Conservation (phyloP, 1,284 basidiomycete genomes). For the Trichosporon faecale region DNA sequence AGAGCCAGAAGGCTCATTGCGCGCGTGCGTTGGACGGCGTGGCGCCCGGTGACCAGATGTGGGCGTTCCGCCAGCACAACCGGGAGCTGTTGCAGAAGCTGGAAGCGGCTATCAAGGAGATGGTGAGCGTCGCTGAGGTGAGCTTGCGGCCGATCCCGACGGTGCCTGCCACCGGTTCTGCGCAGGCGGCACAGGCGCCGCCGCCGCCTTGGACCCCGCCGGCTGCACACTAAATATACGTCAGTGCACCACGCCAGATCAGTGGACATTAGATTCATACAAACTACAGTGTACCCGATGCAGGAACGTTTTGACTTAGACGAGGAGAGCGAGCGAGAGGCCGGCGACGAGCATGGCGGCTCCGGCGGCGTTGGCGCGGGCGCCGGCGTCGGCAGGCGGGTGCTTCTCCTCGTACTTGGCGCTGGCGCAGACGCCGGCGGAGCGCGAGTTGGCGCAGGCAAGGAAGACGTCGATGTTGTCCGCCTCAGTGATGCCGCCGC, state of each 20-base stretch:
- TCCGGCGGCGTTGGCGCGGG: neutral
- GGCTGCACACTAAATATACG: no score
- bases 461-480: slow-evolving; percentile 10
- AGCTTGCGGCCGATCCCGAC: no score
- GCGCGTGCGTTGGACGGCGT: no score
- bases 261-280: slow-evolving; percentile 1
- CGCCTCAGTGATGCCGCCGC: slow-evolving; percentile 5
- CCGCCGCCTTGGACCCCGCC: no score
- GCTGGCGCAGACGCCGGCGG: neutral
- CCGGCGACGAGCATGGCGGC: neutral
- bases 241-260: neutral
- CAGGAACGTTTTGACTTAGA: neutral
- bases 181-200: no score
- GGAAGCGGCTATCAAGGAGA: no score
- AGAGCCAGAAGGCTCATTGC: no score
- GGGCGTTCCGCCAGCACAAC: no score
- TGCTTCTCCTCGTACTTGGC: slow-evolving; percentile 4
- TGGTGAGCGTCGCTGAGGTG: no score
- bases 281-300: neutral
- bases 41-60: no score
- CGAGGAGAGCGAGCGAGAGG: neutral
- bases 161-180: no score
- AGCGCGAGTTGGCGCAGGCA: neutral
- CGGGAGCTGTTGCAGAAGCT: no score
- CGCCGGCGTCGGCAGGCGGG: neutral